Base-by-base conservation (phyloP, 371 early-diverging fungal genomes). In the Mucor ambiguus region DNA sequence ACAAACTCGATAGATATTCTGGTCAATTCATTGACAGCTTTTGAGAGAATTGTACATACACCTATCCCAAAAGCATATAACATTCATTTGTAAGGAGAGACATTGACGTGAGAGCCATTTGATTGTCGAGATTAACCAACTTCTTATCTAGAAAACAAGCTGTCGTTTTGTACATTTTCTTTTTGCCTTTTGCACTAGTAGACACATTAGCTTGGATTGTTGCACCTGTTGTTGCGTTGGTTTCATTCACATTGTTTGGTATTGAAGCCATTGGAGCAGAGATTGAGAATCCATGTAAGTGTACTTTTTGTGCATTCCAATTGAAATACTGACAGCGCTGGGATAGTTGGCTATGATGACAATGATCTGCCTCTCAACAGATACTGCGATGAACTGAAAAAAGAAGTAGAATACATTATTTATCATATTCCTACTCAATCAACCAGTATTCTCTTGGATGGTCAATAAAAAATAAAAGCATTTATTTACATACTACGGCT, bases 51-150 rank as follows among this genome's bases (percentile, higher is more conserved):
- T 69, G 77, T 88, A 12, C 80, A 80, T 70, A 88, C 91, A 4
- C 95, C 95, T 29, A 89, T 93, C 66, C 95, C 95, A 1, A 72
- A 89, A 44, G 93, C 93, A 16, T 94, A 94, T 66, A 78, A 83
- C 33, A 89, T 92, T 67, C 95, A 93, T 74, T 68, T 93, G 75
- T 78, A 73, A 60, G 26, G 22, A 29, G 18, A 33, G 30, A 6
- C 30, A 30, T 55, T 55, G 14, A 55, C 18, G 20, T 7, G 32
- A n/a, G 16, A n/a, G n/a, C n/a, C n/a, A n/a, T n/a, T 16, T 18
- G 43, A 44, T 44, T 46, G 46, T 0, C 9, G 7, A 9, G 3
- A 57, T n/a, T 57, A 35, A 57, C 22, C 18, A 33, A 3, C 46
- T 33, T 57, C 28, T 1, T 49, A 9, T 30, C 41, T 71, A 74